Conservation (phyloP, 2,329 filamentous ascomycete genomes). For the Fusarium begoniae region DNA sequence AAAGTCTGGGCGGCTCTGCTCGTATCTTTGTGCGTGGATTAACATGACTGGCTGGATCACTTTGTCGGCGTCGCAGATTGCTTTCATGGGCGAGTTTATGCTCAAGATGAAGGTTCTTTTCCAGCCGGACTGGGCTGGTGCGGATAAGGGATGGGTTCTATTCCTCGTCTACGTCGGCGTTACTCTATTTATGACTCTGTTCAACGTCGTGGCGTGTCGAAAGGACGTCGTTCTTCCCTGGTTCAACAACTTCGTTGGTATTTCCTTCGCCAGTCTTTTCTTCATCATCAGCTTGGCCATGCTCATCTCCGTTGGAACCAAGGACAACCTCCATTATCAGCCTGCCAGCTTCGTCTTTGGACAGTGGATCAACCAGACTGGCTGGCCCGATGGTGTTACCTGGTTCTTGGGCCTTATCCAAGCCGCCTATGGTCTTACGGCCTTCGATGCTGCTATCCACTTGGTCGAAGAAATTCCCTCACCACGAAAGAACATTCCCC, state of each 20-base stretch:
- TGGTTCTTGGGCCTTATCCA: slow-evolving; percentile 68
- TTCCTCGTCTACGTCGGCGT: slow-evolving; percentile 65
- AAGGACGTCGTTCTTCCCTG: slow-evolving; percentile 50
- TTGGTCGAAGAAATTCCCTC: slow-evolving; percentile 66
- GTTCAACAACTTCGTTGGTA: slow-evolving; percentile 66
- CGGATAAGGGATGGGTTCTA: slow-evolving; percentile 59
- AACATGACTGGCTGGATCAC: slow-evolving; percentile 70
- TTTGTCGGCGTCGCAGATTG: slow-evolving; percentile 62
- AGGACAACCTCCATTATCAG: slow-evolving; percentile 55
- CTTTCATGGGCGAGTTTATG: slow-evolving; percentile 67
- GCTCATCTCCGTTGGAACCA: slow-evolving; percentile 61
- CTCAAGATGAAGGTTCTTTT: slow-evolving; percentile 66
- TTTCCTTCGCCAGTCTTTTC: slow-evolving; percentile 62
- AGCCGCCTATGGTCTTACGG: slow-evolving; percentile 60
- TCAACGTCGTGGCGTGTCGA: slow-evolving; percentile 63
- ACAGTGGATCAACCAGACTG: slow-evolving; percentile 54
- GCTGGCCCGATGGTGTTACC: slow-evolving; percentile 64
- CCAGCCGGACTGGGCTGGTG: slow-evolving; percentile 56
- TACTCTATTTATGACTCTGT: slow-evolving; percentile 56
- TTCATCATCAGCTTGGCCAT: slow-evolving; percentile 61
- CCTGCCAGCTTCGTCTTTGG: slow-evolving; percentile 62
- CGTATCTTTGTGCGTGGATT: slow-evolving; percentile 68
- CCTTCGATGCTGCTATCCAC: slow-evolving; percentile 68
- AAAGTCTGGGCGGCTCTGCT: slow-evolving; percentile 57
- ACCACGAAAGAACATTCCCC: slow-evolving; percentile 60